Percentiles rank a stretch among this genome's conserved stretches.
phyloP scores from a whole-genome alignment of 164 flowering plant genomes.

The Houttuynia cordata region DNA sequence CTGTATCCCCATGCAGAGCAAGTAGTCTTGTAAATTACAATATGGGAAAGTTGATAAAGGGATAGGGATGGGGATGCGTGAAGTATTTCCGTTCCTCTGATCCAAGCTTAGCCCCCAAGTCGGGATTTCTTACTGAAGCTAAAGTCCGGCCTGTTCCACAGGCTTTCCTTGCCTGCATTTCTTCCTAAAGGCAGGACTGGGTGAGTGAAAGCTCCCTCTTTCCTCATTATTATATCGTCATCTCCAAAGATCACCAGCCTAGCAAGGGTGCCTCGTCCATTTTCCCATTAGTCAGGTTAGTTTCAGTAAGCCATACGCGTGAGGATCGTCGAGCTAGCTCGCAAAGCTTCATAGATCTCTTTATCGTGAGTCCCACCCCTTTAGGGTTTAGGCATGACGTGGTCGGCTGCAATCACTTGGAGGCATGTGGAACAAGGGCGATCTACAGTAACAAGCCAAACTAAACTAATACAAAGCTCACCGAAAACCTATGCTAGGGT shows the following conservation, averaged over 20 bases:
- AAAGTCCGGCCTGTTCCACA: too few relatives aligned
- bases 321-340: neutral
- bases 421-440: neutral
- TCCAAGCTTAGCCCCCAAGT: too few relatives aligned
- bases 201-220: too few relatives aligned
- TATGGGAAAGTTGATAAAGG: neutral
- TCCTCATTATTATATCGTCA: constrained; percentile 5
- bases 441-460: constrained; percentile 7
- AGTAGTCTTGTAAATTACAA: neutral
- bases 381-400: neutral
- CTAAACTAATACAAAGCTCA: constrained; percentile 16
- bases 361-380: neutral
- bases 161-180: too few relatives aligned
- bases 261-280: neutral
- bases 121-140: too few relatives aligned
- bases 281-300: constrained; percentile 9
- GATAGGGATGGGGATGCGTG: constrained; percentile 7
- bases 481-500: constrained; percentile 18
- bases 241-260: neutral
- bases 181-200: too few relatives aligned
- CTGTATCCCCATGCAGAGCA: constrained; percentile 8
- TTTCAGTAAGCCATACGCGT: neutral
- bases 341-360: too few relatives aligned
- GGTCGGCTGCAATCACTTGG: constrained; percentile 17
- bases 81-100: too few relatives aligned